Percentiles rank a stretch among this genome's conserved stretches.
These are phyloP conservation scores for Pochonia chlamydosporia DNA, from an alignment of 2,329 filamentous ascomycete species.

Conservation along the genomic window DNA sequence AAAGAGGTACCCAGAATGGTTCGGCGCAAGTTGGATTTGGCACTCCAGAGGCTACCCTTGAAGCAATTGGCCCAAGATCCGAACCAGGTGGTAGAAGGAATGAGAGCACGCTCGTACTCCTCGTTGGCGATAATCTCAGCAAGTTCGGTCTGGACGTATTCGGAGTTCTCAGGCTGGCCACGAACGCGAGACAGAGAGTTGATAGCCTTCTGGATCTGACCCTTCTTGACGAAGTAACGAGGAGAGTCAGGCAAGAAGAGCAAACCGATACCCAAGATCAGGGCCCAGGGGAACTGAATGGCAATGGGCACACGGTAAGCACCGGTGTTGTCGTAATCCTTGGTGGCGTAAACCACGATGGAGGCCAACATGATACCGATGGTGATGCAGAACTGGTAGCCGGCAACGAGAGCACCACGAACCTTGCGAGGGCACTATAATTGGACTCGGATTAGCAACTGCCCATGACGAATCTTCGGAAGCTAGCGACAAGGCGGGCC, in stretches of 20 bases:
- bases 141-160: conserved; percentile 73
- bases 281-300: conserved; percentile 74
- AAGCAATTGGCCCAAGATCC: conserved; percentile 65
- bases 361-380: conserved; percentile 72
- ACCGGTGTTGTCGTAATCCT: conserved; percentile 54
- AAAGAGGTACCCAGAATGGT: conserved; percentile 67
- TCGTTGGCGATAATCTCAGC: conserved; percentile 87
- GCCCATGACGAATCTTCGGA: background rate
- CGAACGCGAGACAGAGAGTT: conserved; percentile 60
- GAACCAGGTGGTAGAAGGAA: conserved; percentile 60
- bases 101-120: conserved; percentile 70
- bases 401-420: conserved; percentile 70
- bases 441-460: conserved; percentile 1
- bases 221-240: conserved; percentile 78
- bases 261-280: conserved; percentile 68
- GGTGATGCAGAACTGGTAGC: conserved; percentile 80
- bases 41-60: conserved; percentile 54
- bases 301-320: conserved; percentile 77
- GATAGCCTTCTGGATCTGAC: conserved; percentile 60
- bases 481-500: no score
- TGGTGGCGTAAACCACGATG: conserved; percentile 66
- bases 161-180: conserved; percentile 65
- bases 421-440: conserved; percentile 58
- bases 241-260: conserved; percentile 78
- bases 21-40: conserved; percentile 63